Evolutionary conservation across 495 filamentous ascomycete species (phyloP).

Genomic region (Podospora pseudocomata): DNA sequence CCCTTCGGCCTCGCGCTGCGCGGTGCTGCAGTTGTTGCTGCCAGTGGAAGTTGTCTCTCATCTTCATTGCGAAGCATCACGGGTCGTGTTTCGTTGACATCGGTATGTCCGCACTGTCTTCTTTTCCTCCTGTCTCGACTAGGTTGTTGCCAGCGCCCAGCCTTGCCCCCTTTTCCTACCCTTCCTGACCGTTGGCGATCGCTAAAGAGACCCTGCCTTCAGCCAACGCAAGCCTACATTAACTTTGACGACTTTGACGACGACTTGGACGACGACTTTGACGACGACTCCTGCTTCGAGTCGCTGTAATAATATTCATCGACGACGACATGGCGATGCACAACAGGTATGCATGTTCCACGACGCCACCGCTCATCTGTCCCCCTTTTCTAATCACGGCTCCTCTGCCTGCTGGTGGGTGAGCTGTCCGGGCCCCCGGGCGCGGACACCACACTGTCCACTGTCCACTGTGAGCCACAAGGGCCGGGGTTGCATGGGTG

Average conservation of each 20-base stretch:
- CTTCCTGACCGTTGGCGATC: background rate
- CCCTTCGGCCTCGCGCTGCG: slow-evolving; percentile 1
- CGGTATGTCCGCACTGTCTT: background rate
- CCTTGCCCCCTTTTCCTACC: background rate
- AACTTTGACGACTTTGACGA: background rate
- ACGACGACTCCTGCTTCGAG: background rate
- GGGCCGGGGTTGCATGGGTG: background rate
- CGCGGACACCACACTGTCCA: background rate
- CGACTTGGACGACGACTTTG: background rate
- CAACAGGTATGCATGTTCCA: slow-evolving; percentile 15
- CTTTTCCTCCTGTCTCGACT: background rate
- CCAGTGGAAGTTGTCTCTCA: background rate
- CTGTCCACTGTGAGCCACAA: background rate
- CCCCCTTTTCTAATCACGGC: background rate
- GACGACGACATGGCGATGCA: slow-evolving; percentile 17
- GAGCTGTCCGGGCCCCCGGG: background rate
- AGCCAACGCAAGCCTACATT: background rate
- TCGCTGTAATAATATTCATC: background rate
- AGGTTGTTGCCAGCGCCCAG: background rate
- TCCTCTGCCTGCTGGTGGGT: background rate
- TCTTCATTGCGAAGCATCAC: slow-evolving; percentile 2
- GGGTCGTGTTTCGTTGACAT: background rate
- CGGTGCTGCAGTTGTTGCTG: background rate
- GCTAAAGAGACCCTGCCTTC: background rate
- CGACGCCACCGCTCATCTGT: background rate